Base-by-base conservation (phyloP, 257 asterid species). In the Gardenia jasminoides region DNA sequence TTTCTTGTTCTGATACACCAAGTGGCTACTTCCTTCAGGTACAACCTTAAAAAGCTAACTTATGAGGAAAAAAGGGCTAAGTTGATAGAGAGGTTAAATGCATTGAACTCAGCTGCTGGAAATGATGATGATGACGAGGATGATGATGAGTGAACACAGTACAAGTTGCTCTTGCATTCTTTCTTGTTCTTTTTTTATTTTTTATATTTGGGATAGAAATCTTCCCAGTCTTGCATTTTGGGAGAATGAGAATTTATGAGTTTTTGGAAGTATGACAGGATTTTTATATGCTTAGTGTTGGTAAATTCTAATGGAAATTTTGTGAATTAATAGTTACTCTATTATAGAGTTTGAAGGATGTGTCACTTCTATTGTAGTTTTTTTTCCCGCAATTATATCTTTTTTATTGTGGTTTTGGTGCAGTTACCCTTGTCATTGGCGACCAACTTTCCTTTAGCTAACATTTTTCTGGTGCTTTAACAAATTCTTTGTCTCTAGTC, bases 81-180 rank as follows among this genome's bases (percentile, higher is more conserved):
- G 87, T 77, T 93, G 90, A 82, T 93, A 30, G 92, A 91, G 86
- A 86, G 96, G 90, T 82, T 91, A 74, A 91, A 93, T 80, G 89
- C 92, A 79, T 77, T 91, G 75, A 93, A 90, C 50, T 62, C 91
- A 12, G 98, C 94, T 73, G 88, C 89, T 28, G 89, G 89, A 67
- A 74, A 84, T n/a, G 86, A 83, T 0, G 91, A 85, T 0, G 90
- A 85, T 0, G 90, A 86, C 4, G 92, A 88, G 0, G 88, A 87
- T 3, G 94, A 89, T 6, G 94, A 87, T 72, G 83, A 80, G 26
- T 75, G 43, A 62, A 52, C 66, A 41, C 73, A 69, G 28, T 20
- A 19, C 22, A 26, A 28, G 62, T 71, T 26, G 41, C 4, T 71
- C 26, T 74, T 74, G 67, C 59, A 36, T 54, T 62, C 13, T 56